These are phyloP conservation scores for Fraxinus quadrangulata DNA, from an alignment of 257 asterid species.

Conservation along the genomic window DNA sequence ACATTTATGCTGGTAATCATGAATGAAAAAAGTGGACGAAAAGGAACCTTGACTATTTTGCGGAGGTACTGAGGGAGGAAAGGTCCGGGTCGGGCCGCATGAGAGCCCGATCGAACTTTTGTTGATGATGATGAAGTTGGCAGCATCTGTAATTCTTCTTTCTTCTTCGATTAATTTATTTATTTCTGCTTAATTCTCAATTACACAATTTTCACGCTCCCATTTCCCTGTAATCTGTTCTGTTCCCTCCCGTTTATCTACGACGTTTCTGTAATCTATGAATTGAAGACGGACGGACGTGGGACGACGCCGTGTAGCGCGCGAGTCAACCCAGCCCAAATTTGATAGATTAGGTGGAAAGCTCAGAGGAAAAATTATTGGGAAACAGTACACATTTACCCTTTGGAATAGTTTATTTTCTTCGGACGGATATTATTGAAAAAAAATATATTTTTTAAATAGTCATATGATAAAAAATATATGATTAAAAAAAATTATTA, in stretches of 20 bases:
- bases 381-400: too few species aligned
- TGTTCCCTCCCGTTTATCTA: background rate
- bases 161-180: background rate
- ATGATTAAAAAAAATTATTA: too few species aligned
- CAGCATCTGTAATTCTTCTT: background rate
- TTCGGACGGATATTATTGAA: too few species aligned
- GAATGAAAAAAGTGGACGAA: background rate
- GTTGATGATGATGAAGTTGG: background rate
- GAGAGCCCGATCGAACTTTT: background rate
- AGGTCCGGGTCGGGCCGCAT: background rate
- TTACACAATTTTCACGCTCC: background rate
- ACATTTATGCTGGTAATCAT: background rate
- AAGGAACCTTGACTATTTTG: slow-evolving; percentile 41
- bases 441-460: too few species aligned
- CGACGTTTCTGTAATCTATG: background rate
- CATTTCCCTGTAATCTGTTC: background rate
- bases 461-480: too few species aligned
- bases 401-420: too few species aligned
- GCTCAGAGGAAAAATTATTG: too few species aligned
- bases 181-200: background rate
- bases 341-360: too few species aligned
- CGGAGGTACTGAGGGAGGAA: background rate
- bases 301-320: too few species aligned
- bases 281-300: too few species aligned
- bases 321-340: too few species aligned